Conservation (phyloP, 495 filamentous ascomycete species). For the Xylona heveae region DNA sequence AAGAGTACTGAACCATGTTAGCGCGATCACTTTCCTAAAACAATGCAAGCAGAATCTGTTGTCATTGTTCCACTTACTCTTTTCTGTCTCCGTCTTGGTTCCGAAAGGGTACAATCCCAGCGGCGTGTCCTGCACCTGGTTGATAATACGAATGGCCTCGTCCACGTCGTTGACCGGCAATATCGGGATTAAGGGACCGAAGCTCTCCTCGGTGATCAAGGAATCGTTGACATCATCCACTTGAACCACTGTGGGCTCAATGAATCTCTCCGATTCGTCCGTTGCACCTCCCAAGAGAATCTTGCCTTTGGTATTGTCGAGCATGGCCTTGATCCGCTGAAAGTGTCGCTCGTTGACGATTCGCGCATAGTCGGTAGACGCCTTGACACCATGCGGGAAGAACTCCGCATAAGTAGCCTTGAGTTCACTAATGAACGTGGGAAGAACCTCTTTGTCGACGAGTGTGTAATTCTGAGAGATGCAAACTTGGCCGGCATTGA, state of each 20-base stretch:
- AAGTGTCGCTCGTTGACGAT: conserved; percentile 67
- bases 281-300: conserved; percentile 68
- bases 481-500: conserved; percentile 79
- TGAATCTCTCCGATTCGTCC: conserved; percentile 58
- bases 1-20: conserved; percentile 27
- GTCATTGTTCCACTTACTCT: conserved; percentile 23
- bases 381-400: conserved; percentile 62
- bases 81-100: conserved; percentile 45
- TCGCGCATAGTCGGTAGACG: conserved; percentile 49
- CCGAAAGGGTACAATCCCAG: conserved; percentile 74
- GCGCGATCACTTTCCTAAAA: no score
- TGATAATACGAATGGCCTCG: conserved; percentile 58
- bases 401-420: conserved; percentile 53
- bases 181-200: conserved; percentile 74
- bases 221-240: conserved; percentile 57
- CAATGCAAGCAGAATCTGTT: no score
- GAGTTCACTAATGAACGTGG: conserved; percentile 52
- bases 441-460: conserved; percentile 51
- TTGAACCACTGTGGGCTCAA: conserved; percentile 69
- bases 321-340: conserved; percentile 67
- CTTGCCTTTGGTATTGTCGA: conserved; percentile 62
- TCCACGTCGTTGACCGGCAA: conserved; percentile 54
- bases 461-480: conserved; percentile 76
- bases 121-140: conserved; percentile 56
- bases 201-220: conserved; percentile 61